These are phyloP conservation scores for Saccharomycopsis amapae DNA, from an alignment of 805 yeast species.

Conservation along the genomic window DNA sequence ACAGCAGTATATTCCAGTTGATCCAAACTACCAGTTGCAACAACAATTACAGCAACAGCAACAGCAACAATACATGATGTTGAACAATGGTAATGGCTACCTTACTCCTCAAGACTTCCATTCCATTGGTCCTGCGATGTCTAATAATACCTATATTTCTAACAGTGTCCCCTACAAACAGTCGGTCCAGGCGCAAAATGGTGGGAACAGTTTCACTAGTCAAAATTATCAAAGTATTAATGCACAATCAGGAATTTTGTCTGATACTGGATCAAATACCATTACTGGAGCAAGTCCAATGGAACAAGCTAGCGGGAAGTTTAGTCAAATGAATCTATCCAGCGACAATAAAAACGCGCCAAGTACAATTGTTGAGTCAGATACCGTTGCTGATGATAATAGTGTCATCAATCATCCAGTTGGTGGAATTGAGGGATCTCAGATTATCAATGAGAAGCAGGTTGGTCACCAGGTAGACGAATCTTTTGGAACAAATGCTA, in stretches of 20 bases:
- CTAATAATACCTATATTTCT: not conserved
- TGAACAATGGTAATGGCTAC: not conserved
- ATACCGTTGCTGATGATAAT: conserved; percentile 5
- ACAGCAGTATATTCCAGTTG: not conserved
- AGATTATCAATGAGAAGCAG: not conserved
- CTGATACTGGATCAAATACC: not conserved
- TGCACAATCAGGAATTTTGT: not conserved
- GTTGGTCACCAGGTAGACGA: not conserved
- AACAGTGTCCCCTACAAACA: not conserved
- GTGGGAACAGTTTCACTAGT: not conserved
- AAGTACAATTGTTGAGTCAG: conserved; percentile 3
- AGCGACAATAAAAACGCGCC: not conserved
- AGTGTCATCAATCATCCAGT: not conserved
- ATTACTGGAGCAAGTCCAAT: not conserved
- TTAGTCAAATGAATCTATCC: not conserved
- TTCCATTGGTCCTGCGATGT: not conserved
- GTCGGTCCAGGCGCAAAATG: not conserved
- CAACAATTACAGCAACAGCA: conserved; percentile 3
- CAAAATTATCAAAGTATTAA: not conserved
- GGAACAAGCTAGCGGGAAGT: not conserved
- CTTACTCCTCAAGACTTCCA: not conserved
- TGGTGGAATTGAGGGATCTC: too few relatives aligned
- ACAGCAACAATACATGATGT: not conserved
- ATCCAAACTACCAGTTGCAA: not conserved
- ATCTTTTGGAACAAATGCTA: conserved; percentile 14